A percentile compares a stretch with the other conserved stretches of the same genome.
Conservation (phyloP, 2,329 filamentous ascomycete genomes). For the Nothopassalora personata region DNA sequence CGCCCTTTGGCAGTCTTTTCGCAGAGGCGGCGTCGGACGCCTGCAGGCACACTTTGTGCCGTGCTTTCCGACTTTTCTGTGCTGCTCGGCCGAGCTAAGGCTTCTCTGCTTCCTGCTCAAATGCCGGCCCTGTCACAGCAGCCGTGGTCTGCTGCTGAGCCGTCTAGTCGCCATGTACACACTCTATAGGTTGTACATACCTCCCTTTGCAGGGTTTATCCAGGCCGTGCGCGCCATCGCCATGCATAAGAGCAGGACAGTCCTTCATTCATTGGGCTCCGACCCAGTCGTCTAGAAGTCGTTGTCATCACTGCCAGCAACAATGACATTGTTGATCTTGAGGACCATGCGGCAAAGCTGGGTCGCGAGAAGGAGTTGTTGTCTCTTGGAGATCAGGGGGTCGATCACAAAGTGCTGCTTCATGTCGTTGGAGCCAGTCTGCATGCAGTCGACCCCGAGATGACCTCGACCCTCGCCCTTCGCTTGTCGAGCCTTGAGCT, state of each 20-base stretch:
- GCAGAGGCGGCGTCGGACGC: conserved; percentile 2
- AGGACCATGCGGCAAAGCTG: conserved; percentile 97
- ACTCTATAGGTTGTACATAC: conserved; percentile 19
- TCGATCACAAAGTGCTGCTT: conserved; percentile 97
- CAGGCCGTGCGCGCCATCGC: conserved; percentile 11
- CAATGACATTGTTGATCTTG: conserved; percentile 93
- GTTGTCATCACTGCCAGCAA: conserved; percentile 78
- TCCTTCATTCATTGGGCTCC: neutral
- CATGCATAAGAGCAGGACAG: conserved; percentile 1
- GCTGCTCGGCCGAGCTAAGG: neutral
- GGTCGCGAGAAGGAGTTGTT: conserved; percentile 92
- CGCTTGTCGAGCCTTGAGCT: conserved; percentile 93
- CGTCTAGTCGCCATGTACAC: conserved; percentile 4
- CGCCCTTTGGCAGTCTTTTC: neutral
- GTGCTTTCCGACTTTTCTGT: neutral
- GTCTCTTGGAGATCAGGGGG: conserved; percentile 94
- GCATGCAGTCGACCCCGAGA: conserved; percentile 97
- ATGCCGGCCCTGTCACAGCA: neutral
- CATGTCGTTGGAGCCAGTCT: conserved; percentile 92
- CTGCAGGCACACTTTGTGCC: conserved; percentile 5
- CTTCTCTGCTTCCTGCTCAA: neutral
- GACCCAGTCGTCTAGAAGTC: conserved; percentile 58
- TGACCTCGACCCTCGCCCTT: conserved; percentile 68
- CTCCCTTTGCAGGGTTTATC: conserved; percentile 7
- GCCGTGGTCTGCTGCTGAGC: neutral